Evolutionary conservation across 768 basidiomycete species (phyloP).

Genomic region (Lactarius pseudohatsudake): DNA sequence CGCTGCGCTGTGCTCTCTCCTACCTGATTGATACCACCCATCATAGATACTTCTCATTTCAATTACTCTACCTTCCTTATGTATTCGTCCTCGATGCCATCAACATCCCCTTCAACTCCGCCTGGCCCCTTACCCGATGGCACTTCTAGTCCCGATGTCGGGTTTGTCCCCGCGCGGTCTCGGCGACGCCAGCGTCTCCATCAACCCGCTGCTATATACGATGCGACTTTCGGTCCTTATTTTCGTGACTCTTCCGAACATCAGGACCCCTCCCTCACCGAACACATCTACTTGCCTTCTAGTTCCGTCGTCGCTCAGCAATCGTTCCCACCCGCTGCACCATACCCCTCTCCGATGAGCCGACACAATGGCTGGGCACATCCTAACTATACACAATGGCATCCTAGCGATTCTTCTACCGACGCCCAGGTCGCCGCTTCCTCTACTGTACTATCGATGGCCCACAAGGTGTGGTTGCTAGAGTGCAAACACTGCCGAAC

Average conservation of each 20-base stretch:
- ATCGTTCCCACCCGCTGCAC: conserved; percentile 1
- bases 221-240: neutral
- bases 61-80: conserved; percentile 6
- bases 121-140: conserved; percentile 10
- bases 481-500: conserved; percentile 72
- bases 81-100: conserved; percentile 20
- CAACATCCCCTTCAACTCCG: conserved; percentile 15
- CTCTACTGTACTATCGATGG: conserved; percentile 46
- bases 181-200: conserved; percentile 14
- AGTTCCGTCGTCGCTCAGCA: conserved; percentile 6
- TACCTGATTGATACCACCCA: neutral
- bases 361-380: conserved; percentile 12
- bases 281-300: conserved; percentile 3
- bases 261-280: conserved; percentile 4
- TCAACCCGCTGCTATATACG: conserved; percentile 23
- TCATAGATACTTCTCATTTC: conserved; percentile 2
- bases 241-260: conserved; percentile 6
- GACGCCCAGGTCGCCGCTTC: conserved; percentile 22
- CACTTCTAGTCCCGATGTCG: neutral
- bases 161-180: neutral
- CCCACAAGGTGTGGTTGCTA: conserved; percentile 79
- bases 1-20: neutral
- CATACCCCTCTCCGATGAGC: conserved; percentile 14
- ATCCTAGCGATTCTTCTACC: neutral
- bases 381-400: conserved; percentile 20